Evolutionary conservation across 2,329 filamentous ascomycete species (phyloP), one percentile per base, ranked within the genome.

Genomic region (Cordyceps javanica): DNA sequence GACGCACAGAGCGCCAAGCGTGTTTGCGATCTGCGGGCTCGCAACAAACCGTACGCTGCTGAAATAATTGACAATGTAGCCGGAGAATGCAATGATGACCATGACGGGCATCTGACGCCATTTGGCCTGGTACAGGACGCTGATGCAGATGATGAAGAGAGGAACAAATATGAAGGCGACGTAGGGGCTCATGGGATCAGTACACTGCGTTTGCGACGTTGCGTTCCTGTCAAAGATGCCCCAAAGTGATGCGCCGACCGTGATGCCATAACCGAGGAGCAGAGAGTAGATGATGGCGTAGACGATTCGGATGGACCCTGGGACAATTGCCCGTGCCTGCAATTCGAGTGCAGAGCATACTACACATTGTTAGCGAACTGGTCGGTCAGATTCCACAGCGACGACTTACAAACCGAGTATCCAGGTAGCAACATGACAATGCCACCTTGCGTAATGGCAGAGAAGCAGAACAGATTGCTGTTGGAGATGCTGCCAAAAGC

Each of bases 81-180:
- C 90, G 0, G 82, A 78, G 58, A 89, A 82, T 1, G 89, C 83
- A 57, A 94, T 90, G 48, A 86, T 39, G 2, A 90, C 73, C 89
- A 93, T 93, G 54, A 89, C 77, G 0, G 90, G 90, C 63, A 87
- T 83, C 68, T 94, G 90, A 63, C 85, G 88, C 82, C 85, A 91
- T 69, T 90, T 91, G 39, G 88, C 89, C 64, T 92, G 88, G 68
- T 92, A 92, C 68, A 92, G 84, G 58, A 91, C 75, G 49, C 87
- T 84, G 39, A 93, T 79, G 65, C 86, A 90, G 28, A 90, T 67
- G 9, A 89, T 84, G 69, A 92, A 95, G 7, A 81, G 69, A 0
- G 88, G 82, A 0, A 93, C 90, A 66, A 91, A 91, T 30, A 87
- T 74, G 72, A 92, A 91, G 58, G 80, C 81, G 50, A 72, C 70